These are phyloP conservation scores for Ottelia alismoides DNA, from an alignment of 106 monocot genomes.

Conservation along the genomic window DNA sequence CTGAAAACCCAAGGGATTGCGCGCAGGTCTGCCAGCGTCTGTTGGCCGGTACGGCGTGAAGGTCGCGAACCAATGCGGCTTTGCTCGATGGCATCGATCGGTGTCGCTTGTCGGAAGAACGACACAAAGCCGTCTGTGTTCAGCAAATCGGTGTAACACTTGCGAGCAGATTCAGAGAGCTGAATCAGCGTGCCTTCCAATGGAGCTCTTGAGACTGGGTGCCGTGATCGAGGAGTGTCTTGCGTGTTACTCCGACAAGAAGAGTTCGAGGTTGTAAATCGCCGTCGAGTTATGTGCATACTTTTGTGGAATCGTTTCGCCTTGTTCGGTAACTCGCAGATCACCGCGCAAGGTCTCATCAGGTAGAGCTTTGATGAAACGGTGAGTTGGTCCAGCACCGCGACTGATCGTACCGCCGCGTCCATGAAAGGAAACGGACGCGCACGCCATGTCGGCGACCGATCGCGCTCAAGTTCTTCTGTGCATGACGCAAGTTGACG, in stretches of 20 bases:
- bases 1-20: not conserved
- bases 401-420: not conserved
- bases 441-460: not conserved
- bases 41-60: not conserved
- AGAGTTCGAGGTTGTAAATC: not conserved
- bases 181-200: not conserved
- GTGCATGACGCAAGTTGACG: not conserved
- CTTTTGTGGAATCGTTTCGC: not conserved
- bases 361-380: not conserved
- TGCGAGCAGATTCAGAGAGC: not conserved
- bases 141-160: not conserved
- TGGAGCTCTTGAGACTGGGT: not conserved
- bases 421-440: not conserved
- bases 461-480: not conserved
- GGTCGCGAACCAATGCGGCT: not conserved
- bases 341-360: not conserved
- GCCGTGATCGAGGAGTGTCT: no score
- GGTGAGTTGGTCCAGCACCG: not conserved
- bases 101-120: not conserved
- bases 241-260: not conserved
- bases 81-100: not conserved
- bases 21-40: not conserved
- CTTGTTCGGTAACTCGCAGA: not conserved
- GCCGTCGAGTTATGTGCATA: not conserved
- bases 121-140: not conserved